Evolutionary conservation across 1,139 yeast genomes (phyloP).

Genomic region (Debaryomyces psychrophilus): DNA sequence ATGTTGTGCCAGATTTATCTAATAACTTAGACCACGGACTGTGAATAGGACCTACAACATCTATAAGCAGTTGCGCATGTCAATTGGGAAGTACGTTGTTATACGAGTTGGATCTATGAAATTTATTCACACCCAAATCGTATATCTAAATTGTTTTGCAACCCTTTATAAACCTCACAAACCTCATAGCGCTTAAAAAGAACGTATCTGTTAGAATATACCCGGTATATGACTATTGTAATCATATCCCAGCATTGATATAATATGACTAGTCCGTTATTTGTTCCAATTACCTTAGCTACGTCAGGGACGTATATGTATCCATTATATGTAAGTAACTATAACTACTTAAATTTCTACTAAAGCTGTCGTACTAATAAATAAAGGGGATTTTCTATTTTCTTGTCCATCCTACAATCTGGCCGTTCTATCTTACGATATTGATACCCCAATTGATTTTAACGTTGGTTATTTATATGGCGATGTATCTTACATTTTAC

Average conservation of each 20-base stretch:
- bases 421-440: slow-evolving; percentile 54
- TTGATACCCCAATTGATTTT: slow-evolving; percentile 55
- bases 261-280: background rate
- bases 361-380: slow-evolving; percentile 6
- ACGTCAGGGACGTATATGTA: slow-evolving; percentile 29
- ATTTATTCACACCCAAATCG: background rate
- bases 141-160: background rate
- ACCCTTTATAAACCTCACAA: background rate
- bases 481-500: slow-evolving; percentile 44
- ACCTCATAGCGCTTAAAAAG: slow-evolving; percentile 1
- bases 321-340: slow-evolving; percentile 30
- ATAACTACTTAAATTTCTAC: background rate
- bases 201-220: background rate
- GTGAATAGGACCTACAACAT: background rate
- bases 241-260: background rate
- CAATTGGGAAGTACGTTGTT: background rate
- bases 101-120: background rate
- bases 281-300: slow-evolving; percentile 20
- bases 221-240: background rate
- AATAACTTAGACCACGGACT: background rate
- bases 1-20: too few relatives aligned
- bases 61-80: background rate
- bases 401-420: slow-evolving; percentile 44
- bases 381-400: slow-evolving; percentile 50
- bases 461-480: slow-evolving; percentile 42